A percentile compares a stretch with the other conserved stretches of the same genome.
These are phyloP conservation scores for Agaricus subrufescens DNA, from an alignment of 768 basidiomycete genomes.

Conservation along the genomic window DNA sequence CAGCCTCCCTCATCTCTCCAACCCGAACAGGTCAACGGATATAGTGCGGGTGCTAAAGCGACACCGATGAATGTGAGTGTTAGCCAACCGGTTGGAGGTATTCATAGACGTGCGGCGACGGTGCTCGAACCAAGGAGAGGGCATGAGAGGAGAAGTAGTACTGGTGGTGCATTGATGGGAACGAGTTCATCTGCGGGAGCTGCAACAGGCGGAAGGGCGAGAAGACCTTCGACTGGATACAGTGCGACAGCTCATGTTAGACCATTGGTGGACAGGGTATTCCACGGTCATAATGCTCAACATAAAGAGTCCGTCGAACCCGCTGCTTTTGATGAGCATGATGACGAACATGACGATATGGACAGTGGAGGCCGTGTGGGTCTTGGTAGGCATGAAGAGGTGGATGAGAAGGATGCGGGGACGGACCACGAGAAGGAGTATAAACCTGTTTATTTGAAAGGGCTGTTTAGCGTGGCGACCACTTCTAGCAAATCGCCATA, in stretches of 20 bases:
- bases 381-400: conserved; percentile 39
- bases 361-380: conserved; percentile 41
- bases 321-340: conserved; percentile 22
- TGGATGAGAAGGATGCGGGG: conserved; percentile 31
- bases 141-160: conserved; percentile 76
- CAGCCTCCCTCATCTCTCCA: neutral
- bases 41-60: conserved; percentile 11
- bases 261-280: conserved; percentile 42
- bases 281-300: conserved; percentile 22
- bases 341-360: conserved; percentile 16
- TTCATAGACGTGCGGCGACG: conserved; percentile 74
- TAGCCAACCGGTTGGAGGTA: conserved; percentile 53
- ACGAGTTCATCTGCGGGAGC: conserved; percentile 11
- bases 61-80: conserved; percentile 32
- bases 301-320: neutral
- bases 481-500: conserved; percentile 87
- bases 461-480: conserved; percentile 93
- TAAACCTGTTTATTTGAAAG: conserved; percentile 95
- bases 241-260: conserved; percentile 25
- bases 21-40: neutral
- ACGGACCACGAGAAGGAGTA: conserved; percentile 57
- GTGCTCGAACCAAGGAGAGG: conserved; percentile 64
- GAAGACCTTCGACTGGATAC: conserved; percentile 69
- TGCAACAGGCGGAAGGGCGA: conserved; percentile 43
- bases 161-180: conserved; percentile 53